phyloP scores from a whole-genome alignment of 2,329 filamentous ascomycete species.

The Paraphoma chrysanthemicola region DNA sequence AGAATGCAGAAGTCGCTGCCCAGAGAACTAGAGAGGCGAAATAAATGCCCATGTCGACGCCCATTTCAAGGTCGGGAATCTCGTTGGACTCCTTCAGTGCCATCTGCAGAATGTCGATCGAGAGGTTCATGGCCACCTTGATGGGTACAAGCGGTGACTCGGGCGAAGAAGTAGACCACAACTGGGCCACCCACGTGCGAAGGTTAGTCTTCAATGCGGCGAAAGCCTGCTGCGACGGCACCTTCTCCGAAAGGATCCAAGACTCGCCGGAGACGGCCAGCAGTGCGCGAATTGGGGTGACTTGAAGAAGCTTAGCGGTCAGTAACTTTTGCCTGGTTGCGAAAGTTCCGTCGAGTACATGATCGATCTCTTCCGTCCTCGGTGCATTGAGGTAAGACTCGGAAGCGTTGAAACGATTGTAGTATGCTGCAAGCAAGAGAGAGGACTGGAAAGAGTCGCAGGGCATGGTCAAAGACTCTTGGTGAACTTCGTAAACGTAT shows the following conservation, averaged over 20 bases:
- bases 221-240: conserved; percentile 44
- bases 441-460: conserved; percentile 47
- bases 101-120: conserved; percentile 35
- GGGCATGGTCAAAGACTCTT: conserved; percentile 9
- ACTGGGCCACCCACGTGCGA: conserved; percentile 43
- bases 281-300: conserved; percentile 50
- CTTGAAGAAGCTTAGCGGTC: conserved; percentile 46
- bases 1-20: conserved; percentile 40
- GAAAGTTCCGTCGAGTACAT: conserved; percentile 31
- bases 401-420: conserved; percentile 30
- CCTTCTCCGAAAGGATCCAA: conserved; percentile 54
- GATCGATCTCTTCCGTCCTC: conserved; percentile 23
- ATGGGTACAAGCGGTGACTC: conserved; percentile 16
- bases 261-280: conserved; percentile 54
- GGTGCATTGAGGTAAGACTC: conserved; percentile 18
- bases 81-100: conserved; percentile 27
- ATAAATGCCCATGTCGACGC: conserved; percentile 45
- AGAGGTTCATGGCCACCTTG: conserved; percentile 33
- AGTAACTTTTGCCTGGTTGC: conserved; percentile 39
- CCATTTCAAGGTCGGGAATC: conserved; percentile 27
- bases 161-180: conserved; percentile 26
- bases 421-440: conserved; percentile 45
- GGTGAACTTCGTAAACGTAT: conserved; percentile 34
- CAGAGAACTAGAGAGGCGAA: conserved; percentile 46
- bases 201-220: conserved; percentile 38